phyloP scores from a whole-genome alignment of 2,329 filamentous ascomycete genomes.

The Sclerotinia nivalis region DNA sequence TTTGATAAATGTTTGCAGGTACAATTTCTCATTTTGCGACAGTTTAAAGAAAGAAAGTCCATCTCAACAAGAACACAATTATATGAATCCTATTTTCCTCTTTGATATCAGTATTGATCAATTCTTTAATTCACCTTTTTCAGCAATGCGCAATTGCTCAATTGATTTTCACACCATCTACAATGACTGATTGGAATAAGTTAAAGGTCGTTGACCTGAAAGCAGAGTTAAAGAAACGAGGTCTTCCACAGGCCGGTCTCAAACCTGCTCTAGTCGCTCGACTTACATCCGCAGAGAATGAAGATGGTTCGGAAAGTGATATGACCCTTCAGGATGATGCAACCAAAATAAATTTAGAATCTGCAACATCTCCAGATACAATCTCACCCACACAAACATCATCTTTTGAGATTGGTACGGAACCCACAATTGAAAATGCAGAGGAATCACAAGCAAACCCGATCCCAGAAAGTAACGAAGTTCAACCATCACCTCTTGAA shows the following conservation, averaged over 20 bases:
- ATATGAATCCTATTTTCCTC: not conserved
- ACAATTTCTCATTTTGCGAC: conserved; percentile 1
- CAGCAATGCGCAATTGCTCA: conserved; percentile 7
- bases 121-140: not conserved
- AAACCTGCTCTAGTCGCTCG: conserved; percentile 72
- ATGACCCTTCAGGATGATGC: conserved; percentile 36
- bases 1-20: conserved; percentile 20
- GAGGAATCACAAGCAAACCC: not conserved
- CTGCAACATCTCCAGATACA: conserved; percentile 35
- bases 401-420: conserved; percentile 7
- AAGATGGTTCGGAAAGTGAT: conserved; percentile 41
- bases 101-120: not conserved
- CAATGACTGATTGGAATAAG: conserved; percentile 55
- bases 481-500: conserved; percentile 12
- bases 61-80: not conserved
- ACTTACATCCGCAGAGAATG: conserved; percentile 50
- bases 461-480: conserved; percentile 3
- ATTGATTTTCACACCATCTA: conserved; percentile 6
- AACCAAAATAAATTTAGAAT: conserved; percentile 29
- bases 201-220: conserved; percentile 76
- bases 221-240: conserved; percentile 70
- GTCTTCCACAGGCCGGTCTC: conserved; percentile 67
- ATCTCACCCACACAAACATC: conserved; percentile 29
- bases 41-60: not conserved
- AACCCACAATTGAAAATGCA: not conserved